Evolutionary conservation across 139 green algal species (phyloP).

Genomic region (Asterochloris erici): DNA sequence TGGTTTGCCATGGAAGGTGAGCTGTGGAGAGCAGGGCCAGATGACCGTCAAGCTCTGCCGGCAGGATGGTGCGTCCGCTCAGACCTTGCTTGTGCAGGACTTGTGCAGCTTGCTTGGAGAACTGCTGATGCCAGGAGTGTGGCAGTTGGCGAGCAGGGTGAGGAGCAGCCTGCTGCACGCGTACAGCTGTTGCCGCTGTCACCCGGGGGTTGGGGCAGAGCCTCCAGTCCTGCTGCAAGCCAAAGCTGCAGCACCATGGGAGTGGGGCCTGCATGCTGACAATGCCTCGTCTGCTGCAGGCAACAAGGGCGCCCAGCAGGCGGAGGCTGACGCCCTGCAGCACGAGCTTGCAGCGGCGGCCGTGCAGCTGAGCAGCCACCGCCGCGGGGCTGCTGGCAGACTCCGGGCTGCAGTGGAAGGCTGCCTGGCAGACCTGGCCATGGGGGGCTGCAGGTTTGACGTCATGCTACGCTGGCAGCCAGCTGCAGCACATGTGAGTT

Average conservation of each 20-base stretch:
- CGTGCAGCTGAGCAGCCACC: constrained; percentile 24
- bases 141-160: no score
- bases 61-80: no score
- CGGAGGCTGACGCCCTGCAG: constrained; percentile 6
- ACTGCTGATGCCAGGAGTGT: no score
- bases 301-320: constrained; percentile 28
- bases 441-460: constrained; percentile 67
- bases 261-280: not conserved
- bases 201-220: no score
- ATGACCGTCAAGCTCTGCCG: not conserved
- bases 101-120: no score
- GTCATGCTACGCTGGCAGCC: constrained; percentile 30
- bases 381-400: constrained; percentile 39
- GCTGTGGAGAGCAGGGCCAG: not conserved
- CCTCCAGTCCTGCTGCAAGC: not conserved
- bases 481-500: not conserved
- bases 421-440: constrained; percentile 62
- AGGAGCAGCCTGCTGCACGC: no score
- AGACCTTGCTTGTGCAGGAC: no score
- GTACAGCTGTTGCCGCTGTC: no score
- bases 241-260: not conserved
- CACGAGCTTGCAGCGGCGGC: constrained; percentile 5
- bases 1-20: constrained; percentile 53
- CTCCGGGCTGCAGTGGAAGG: constrained; percentile 56
- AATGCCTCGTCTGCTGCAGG: constrained; percentile 22